Conservation (phyloP, 2,329 filamentous ascomycete species). For the Aspergillus luchuensis region DNA sequence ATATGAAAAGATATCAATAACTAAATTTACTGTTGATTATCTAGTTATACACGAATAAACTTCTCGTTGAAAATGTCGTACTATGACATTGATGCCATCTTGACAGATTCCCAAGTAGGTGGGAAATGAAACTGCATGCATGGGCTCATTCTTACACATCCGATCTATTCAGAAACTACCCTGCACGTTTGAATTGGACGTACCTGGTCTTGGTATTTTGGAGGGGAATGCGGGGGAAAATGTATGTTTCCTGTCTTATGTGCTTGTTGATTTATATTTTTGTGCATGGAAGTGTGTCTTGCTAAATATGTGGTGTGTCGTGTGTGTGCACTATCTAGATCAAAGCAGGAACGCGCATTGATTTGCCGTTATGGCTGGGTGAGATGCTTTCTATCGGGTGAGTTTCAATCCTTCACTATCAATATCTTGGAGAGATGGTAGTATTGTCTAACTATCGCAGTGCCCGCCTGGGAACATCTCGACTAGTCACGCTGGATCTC, state of each 20-base stretch:
- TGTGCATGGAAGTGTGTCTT: not conserved
- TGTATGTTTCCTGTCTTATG: conserved; percentile 36
- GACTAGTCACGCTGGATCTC: conserved; percentile 78
- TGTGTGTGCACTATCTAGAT: conserved; percentile 52
- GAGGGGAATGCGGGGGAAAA: conserved; percentile 74
- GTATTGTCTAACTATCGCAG: conserved; percentile 25
- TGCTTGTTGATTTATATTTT: not conserved
- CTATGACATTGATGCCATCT: conserved; percentile 51
- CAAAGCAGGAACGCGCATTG: conserved; percentile 76
- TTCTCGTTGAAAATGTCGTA: conserved; percentile 41
- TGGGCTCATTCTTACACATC: not conserved
- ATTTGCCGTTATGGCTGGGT: conserved; percentile 89
- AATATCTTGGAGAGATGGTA: not conserved
- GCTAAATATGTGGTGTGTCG: not conserved
- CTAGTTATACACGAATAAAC: not conserved
- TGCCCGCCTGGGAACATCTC: conserved; percentile 49
- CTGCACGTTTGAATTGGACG: conserved; percentile 88
- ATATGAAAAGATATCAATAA: not conserved
- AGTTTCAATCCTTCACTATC: conserved; percentile 11
- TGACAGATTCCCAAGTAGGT: conserved; percentile 48
- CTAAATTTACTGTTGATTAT: not conserved
- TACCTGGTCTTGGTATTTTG: conserved; percentile 83
- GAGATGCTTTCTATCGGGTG: conserved; percentile 72
- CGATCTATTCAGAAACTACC: conserved; percentile 73
- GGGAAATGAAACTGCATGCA: not conserved